These are phyloP conservation scores for Wallacemonas collosoma DNA, from an alignment of 208 protist genomes.

Conservation along the genomic window DNA sequence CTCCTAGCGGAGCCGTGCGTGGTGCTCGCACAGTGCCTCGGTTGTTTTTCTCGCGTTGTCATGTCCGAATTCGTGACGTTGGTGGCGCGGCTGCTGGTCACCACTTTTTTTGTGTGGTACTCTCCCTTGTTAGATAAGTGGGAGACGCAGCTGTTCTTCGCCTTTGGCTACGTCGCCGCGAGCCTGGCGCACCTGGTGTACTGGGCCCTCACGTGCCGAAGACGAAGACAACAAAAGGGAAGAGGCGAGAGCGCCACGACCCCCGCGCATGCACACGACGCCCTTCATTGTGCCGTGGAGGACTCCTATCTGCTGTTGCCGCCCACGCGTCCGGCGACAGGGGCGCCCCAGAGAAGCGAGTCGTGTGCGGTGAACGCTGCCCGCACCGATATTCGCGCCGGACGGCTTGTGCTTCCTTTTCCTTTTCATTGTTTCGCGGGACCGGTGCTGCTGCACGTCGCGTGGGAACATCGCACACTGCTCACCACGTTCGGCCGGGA, in stretches of 20 bases:
- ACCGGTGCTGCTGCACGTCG: background rate
- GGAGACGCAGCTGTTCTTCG: slow-evolving; percentile 56
- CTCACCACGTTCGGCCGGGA: slow-evolving; percentile 73
- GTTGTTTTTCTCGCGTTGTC: slow-evolving; percentile 64
- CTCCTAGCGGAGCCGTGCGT: slow-evolving; percentile 66
- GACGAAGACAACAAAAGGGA: background rate
- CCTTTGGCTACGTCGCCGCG: slow-evolving; percentile 58
- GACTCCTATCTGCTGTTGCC: background rate
- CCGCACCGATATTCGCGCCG: background rate
- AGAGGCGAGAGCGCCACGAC: no score
- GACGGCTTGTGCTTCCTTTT: slow-evolving; percentile 21
- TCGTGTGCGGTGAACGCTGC: background rate
- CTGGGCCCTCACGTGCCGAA: slow-evolving; percentile 18
- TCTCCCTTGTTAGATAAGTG: slow-evolving; percentile 23
- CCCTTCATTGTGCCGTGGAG: background rate
- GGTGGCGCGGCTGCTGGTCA: slow-evolving; percentile 47
- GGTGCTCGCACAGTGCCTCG: slow-evolving; percentile 63
- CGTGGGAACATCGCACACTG: slow-evolving; percentile 30
- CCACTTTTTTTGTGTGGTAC: slow-evolving; percentile 24
- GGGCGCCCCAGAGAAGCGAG: background rate
- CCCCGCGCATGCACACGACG: background rate
- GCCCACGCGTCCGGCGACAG: background rate
- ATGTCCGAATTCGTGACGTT: slow-evolving; percentile 67
- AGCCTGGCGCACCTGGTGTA: slow-evolving; percentile 47
- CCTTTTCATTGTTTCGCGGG: slow-evolving; percentile 31